Evolutionary conservation across 495 filamentous ascomycete species (phyloP), one percentile per base, ranked within the genome.

Genomic region (Tuber calosporum): DNA sequence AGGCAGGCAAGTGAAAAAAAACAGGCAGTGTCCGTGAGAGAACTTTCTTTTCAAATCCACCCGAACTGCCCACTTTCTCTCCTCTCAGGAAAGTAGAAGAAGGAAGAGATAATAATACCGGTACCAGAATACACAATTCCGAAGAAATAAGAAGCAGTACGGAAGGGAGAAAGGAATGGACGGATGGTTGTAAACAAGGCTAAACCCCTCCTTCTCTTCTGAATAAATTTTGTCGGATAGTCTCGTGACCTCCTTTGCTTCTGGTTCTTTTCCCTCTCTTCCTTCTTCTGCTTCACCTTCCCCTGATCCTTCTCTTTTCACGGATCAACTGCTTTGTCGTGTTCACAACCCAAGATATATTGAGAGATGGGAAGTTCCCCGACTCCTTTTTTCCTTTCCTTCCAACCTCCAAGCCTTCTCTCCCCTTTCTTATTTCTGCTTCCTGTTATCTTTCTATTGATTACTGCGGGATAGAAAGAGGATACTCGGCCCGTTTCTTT

Each of bases 121-220:
- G 45, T 68, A 73, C 38, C n/a, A 73, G 45, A 75, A 73, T 75
- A 75, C 73, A 75, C 71, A 70, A 73, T 62, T 62, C 34, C 4
- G 53, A 62, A 1, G 53, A 34, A 15, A 62, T 62, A 62, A 62
- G 45, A 53, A 53, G n/a, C 53, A 62, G 53, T 6, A 26, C 15
- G 53, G 53, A 62, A 62, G 53, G 53, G 53, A 6, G 53, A 62
- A 62, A 62, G 26, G 53, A 62, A 62, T 62, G 53, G 26, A 62
- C 13, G 53, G 53, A 34, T 62, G 53, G 30, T 62, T 62, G 53
- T 34, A 62, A 62, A 62, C 53, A 62, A 62, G 53, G 53, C 15
- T 17, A 17, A 30, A 62, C 53, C 30, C 26, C 53, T 62, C 53
- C 53, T 62, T 34, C 53, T 62, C 13, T 34, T 17, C 53, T 5